Conservation (phyloP, 1,284 basidiomycete species). For the Trametes hirsuta region DNA sequence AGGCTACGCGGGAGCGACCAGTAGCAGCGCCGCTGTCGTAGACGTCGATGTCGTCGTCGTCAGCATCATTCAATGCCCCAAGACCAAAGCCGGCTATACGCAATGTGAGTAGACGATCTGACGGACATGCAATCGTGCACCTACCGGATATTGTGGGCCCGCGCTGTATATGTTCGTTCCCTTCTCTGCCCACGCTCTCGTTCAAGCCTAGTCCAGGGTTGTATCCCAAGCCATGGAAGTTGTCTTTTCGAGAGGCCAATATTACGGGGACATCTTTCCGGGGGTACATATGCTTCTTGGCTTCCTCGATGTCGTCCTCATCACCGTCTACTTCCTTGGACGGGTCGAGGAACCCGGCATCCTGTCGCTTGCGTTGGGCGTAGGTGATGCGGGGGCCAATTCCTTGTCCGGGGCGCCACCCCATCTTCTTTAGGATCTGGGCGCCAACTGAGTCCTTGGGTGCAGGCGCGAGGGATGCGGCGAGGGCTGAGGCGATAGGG, state of each 20-base stretch:
- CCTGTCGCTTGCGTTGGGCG: slow-evolving; percentile 73
- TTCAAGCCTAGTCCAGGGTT: slow-evolving; percentile 65
- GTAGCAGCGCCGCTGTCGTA: slow-evolving; percentile 57
- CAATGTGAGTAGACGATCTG: neutral
- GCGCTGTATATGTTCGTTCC: slow-evolving; percentile 28
- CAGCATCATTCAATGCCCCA: slow-evolving; percentile 85
- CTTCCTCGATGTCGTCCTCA: slow-evolving; percentile 72
- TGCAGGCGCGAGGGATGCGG: slow-evolving; percentile 60
- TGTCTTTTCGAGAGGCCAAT: slow-evolving; percentile 69
- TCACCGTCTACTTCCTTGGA: slow-evolving; percentile 36
- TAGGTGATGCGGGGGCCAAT: slow-evolving; percentile 90
- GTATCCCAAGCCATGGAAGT: slow-evolving; percentile 83
- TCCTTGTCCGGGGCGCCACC: slow-evolving; percentile 92
- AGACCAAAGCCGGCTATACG: slow-evolving; percentile 78
- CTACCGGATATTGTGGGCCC: slow-evolving; percentile 67
- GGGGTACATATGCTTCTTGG: slow-evolving; percentile 84
- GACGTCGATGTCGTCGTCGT: slow-evolving; percentile 88
- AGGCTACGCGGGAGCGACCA: slow-evolving; percentile 64
- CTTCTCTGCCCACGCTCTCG: slow-evolving; percentile 51
- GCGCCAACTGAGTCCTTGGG: slow-evolving; percentile 78
- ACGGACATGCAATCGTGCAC: slow-evolving; percentile 22
- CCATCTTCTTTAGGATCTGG: slow-evolving; percentile 90
- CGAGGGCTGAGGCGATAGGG: slow-evolving; percentile 61
- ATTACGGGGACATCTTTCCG: slow-evolving; percentile 78
- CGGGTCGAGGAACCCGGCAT: slow-evolving; percentile 47